Evolutionary conservation across 2,329 filamentous ascomycete genomes (phyloP).

Genomic region (Botrytis byssoidea): DNA sequence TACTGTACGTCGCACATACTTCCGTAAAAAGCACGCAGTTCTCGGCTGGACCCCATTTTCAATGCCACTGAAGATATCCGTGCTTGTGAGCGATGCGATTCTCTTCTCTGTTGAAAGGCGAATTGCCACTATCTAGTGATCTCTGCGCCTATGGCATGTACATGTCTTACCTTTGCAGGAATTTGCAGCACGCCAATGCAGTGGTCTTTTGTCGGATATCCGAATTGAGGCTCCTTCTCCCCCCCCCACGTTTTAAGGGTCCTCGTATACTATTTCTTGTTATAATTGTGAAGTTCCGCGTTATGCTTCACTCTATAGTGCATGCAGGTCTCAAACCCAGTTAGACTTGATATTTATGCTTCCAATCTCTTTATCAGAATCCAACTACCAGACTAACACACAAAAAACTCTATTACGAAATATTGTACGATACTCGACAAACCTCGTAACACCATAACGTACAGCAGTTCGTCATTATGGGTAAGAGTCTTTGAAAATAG

Average conservation of each 20-base stretch:
- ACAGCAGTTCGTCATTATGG: not conserved
- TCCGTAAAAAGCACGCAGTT: not conserved
- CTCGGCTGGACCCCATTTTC: not conserved
- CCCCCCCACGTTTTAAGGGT: not conserved
- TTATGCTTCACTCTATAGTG: not conserved
- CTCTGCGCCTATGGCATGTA: not conserved
- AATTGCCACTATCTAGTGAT: slow-evolving; percentile 12
- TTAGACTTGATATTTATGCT: not conserved
- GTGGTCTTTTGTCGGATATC: not conserved
- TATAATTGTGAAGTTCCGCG: slow-evolving; percentile 3
- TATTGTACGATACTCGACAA: not conserved
- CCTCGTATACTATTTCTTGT: slow-evolving; percentile 2
- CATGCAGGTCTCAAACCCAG: not conserved
- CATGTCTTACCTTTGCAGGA: slow-evolving; percentile 1
- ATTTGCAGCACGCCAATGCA: not conserved
- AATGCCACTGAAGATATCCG: not conserved
- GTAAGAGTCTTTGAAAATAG: not conserved
- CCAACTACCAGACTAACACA: not conserved
- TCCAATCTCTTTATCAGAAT: not conserved
- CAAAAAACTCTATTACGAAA: not conserved
- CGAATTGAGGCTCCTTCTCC: slow-evolving; percentile 7
- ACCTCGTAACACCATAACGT: slow-evolving; percentile 1
- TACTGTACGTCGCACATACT: not conserved
- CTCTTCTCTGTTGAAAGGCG: not conserved
- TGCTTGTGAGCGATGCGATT: slow-evolving; percentile 2